phyloP scores from a whole-genome alignment of 1,139 yeast species.

The Protomyces pachydermus region DNA sequence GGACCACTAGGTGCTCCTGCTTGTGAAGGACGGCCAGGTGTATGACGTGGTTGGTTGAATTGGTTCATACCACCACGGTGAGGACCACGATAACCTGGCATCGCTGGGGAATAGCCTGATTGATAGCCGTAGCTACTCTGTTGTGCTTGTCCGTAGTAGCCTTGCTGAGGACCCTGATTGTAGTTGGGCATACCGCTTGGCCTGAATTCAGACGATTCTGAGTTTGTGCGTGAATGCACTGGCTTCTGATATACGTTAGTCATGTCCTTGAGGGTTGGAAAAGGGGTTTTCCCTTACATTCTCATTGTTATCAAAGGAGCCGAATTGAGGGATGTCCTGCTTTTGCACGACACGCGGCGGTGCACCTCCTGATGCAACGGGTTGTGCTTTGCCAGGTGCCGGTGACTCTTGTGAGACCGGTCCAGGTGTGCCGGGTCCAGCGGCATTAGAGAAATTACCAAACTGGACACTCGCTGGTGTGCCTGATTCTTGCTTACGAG shows the following conservation, averaged over 20 bases:
- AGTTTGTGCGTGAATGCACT: conserved; percentile 9
- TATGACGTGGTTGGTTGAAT: background rate
- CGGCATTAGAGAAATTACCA: conserved; percentile 8
- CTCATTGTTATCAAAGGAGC: conserved; percentile 8
- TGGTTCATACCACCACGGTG: conserved; percentile 10
- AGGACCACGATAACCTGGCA: conserved; percentile 15
- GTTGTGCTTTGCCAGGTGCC: background rate
- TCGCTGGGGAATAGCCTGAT: conserved; percentile 9
- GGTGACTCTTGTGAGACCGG: conserved; percentile 1
- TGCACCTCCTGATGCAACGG: conserved; percentile 19
- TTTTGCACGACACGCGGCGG: conserved; percentile 10
- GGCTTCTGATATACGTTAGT: background rate
- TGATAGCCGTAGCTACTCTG: background rate
- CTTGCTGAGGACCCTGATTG: conserved; percentile 1
- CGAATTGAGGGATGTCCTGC: conserved; percentile 20
- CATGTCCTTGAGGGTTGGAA: background rate
- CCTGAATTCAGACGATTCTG: conserved; percentile 14
- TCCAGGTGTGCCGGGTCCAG: background rate
- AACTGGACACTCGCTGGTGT: conserved; percentile 9
- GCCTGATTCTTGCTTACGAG: background rate
- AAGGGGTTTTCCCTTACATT: background rate
- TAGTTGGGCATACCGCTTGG: conserved; percentile 3
- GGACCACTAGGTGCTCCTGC: background rate
- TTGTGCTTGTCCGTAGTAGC: background rate
- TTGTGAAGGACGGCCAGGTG: background rate